These are phyloP conservation scores for Phyllosticta ampelicida DNA, from an alignment of 2,329 filamentous ascomycete genomes.

Conservation along the genomic window DNA sequence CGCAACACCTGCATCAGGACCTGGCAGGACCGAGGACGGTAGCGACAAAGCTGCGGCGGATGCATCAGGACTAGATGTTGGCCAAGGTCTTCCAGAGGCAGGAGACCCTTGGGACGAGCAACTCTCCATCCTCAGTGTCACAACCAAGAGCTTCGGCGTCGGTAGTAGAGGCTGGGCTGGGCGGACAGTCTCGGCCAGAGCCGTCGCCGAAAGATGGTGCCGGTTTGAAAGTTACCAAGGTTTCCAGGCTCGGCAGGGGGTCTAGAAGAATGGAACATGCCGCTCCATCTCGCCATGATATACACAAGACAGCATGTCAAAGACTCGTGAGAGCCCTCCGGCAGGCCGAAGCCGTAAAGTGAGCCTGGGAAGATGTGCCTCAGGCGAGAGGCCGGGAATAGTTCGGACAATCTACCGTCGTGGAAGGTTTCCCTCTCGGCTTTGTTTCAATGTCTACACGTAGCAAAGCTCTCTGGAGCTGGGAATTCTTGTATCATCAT, in stretches of 20 bases:
- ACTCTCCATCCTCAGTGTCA: constrained; percentile 38
- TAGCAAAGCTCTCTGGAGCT: not conserved
- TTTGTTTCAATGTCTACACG: not conserved
- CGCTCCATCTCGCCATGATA: not conserved
- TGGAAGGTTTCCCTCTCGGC: not conserved
- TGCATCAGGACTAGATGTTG: constrained; percentile 33
- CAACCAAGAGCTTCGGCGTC: constrained; percentile 30
- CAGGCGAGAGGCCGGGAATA: not conserved
- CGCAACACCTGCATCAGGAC: constrained; percentile 4
- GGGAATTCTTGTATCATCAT: not conserved
- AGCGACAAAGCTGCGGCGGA: constrained; percentile 34
- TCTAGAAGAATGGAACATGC: not conserved
- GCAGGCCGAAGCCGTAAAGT: not conserved
- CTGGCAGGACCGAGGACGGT: constrained; percentile 49
- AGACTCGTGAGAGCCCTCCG: not conserved
- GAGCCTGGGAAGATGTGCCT: not conserved
- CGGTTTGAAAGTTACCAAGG: constrained; percentile 15
- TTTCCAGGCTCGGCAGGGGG: not conserved
- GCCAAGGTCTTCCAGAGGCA: constrained; percentile 14
- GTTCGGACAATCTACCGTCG: not conserved
- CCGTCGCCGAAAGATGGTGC: constrained; percentile 37
- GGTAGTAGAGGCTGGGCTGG: constrained; percentile 36
- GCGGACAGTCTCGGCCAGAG: constrained; percentile 33
- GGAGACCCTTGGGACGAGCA: constrained; percentile 34
- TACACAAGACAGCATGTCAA: not conserved